Conservation (phyloP, 129 eudicot species). For the Arctium minus region DNA sequence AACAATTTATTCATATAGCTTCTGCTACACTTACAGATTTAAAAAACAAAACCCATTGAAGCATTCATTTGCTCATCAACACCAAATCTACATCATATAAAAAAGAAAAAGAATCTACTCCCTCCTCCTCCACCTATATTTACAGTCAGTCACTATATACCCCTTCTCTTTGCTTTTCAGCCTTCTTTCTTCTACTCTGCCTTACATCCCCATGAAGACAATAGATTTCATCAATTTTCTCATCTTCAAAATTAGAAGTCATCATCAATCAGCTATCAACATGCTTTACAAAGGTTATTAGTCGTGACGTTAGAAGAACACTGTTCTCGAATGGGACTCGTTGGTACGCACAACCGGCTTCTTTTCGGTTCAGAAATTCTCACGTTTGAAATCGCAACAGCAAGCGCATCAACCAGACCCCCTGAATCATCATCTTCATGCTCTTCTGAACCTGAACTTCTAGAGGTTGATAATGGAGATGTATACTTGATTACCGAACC, state of each 20-base stretch:
- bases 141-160: background rate
- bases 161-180: background rate
- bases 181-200: no score
- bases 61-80: background rate
- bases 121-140: background rate
- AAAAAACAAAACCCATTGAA: background rate
- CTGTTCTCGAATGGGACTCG: constrained; percentile 74
- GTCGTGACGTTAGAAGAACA: constrained; percentile 65
- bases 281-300: constrained; percentile 87
- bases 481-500: constrained; percentile 21
- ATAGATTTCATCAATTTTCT: no score
- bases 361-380: constrained; percentile 91
- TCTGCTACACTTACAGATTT: background rate
- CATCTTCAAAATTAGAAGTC: background rate
- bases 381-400: constrained; percentile 74
- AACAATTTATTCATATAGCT: background rate
- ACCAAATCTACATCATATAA: background rate
- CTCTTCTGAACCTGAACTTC: constrained; percentile 34
- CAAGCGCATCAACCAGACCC: constrained; percentile 72
- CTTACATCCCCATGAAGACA: no score
- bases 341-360: constrained; percentile 62
- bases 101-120: background rate
- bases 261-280: constrained; percentile 32
- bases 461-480: constrained; percentile 23
- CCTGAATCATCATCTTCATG: constrained; percentile 43